phyloP scores from a whole-genome alignment of 2,329 filamentous ascomycete genomes.

The Aspergillus niger region DNA sequence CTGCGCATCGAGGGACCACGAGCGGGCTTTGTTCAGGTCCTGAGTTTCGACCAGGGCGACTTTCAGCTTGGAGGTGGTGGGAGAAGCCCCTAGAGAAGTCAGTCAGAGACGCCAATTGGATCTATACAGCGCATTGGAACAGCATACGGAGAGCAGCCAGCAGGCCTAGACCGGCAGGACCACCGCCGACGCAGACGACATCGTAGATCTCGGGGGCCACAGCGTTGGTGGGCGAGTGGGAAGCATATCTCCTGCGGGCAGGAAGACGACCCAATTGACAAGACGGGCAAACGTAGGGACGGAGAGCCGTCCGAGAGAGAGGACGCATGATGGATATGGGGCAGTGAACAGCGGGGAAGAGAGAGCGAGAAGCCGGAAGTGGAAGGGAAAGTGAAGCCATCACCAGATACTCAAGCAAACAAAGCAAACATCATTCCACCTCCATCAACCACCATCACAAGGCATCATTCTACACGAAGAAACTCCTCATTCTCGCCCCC shows the following conservation, averaged over 20 bases:
- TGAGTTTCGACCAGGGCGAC: slow-evolving; percentile 90
- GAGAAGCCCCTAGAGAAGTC: slow-evolving; percentile 65
- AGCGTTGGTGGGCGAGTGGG: slow-evolving; percentile 30
- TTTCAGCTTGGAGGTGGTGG: slow-evolving; percentile 72
- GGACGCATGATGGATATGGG: slow-evolving; percentile 36
- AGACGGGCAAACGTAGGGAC: slow-evolving; percentile 45
- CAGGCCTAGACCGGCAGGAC: slow-evolving; percentile 83
- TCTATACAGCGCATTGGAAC: not conserved
- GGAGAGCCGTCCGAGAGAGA: slow-evolving; percentile 33
- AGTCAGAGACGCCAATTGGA: slow-evolving; percentile 7
- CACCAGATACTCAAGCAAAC: slow-evolving; percentile 5
- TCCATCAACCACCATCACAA: not conserved
- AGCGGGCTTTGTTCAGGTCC: slow-evolving; percentile 69
- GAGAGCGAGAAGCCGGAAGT: slow-evolving; percentile 6
- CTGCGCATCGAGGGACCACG: slow-evolving; percentile 66
- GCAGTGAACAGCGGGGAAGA: slow-evolving; percentile 7
- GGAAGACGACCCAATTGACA: slow-evolving; percentile 33
- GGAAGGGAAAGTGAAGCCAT: slow-evolving; percentile 21
- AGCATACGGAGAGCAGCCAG: slow-evolving; percentile 71
- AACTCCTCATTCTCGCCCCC: not conserved
- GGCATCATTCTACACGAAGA: not conserved
- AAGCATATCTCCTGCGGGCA: slow-evolving; percentile 35
- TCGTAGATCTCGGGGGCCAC: slow-evolving; percentile 75
- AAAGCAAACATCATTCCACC: slow-evolving; percentile 1
- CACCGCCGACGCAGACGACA: slow-evolving; percentile 87